Conservation (phyloP, 2,329 filamentous ascomycete species). For the Botrytis pseudocinerea region DNA sequence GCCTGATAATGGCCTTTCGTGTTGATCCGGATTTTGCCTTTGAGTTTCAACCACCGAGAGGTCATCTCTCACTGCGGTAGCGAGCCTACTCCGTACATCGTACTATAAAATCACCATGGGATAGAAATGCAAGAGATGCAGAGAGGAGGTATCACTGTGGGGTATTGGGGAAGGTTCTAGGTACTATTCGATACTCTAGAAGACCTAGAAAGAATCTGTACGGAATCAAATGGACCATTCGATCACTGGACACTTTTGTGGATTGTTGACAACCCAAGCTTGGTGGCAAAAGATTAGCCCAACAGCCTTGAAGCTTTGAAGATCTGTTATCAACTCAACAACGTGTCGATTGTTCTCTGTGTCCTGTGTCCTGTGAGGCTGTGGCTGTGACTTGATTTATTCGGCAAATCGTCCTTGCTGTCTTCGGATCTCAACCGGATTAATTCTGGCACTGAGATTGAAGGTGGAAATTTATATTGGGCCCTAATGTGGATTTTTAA, state of each 20-base stretch:
- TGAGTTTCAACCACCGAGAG: slow-evolving; percentile 1
- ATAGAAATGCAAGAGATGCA: slow-evolving; percentile 9
- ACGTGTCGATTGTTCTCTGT: background rate
- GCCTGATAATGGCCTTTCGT: slow-evolving; percentile 7
- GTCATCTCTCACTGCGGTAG: slow-evolving; percentile 3
- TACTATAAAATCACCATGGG: background rate
- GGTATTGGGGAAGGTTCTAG: slow-evolving; percentile 19
- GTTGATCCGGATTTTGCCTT: slow-evolving; percentile 6
- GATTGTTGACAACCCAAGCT: slow-evolving; percentile 14
- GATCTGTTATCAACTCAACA: slow-evolving; percentile 2
- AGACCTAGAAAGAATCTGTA: background rate
- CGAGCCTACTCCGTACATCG: background rate
- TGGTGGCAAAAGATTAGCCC: slow-evolving; percentile 7
- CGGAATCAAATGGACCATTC: slow-evolving; percentile 10
- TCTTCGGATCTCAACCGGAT: slow-evolving; percentile 14
- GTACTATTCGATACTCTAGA: background rate
- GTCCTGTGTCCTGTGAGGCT: background rate
- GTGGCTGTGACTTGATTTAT: background rate
- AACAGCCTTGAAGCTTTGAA: background rate
- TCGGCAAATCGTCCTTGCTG: background rate
- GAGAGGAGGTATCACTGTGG: slow-evolving; percentile 13
- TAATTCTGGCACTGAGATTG: slow-evolving; percentile 11
- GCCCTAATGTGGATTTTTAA: slow-evolving; percentile 2
- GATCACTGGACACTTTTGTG: slow-evolving; percentile 4
- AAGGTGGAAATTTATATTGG: background rate